phyloP scores from a whole-genome alignment of 495 filamentous ascomycete genomes.

The Podospora pseudocomata region DNA sequence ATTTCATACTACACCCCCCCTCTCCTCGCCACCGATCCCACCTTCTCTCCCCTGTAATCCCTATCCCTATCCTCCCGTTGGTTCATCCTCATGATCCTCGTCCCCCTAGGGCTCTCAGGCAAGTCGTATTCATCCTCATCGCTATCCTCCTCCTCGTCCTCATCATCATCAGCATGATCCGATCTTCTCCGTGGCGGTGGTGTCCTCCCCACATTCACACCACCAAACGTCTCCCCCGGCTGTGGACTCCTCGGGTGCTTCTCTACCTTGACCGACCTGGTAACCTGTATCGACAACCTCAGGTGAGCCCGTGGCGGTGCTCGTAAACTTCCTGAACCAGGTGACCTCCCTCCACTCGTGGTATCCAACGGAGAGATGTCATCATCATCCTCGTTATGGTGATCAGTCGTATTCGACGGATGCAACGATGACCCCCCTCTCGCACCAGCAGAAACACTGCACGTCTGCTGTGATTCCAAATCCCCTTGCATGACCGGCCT shows the following conservation, averaged over 20 bases:
- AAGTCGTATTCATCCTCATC: not conserved
- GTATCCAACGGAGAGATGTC: not conserved
- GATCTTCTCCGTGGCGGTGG: not conserved
- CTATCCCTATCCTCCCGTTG: not conserved
- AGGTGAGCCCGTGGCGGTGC: conserved; percentile 28
- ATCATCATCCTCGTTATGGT: not conserved
- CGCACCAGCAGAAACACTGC: conserved; percentile 12
- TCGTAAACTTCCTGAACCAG: conserved; percentile 6
- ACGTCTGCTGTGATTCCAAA: not conserved
- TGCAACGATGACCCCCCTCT: not conserved
- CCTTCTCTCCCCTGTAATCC: not conserved
- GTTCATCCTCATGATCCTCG: not conserved
- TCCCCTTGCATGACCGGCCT: not conserved
- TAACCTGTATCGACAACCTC: conserved; percentile 22
- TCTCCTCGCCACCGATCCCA: not conserved
- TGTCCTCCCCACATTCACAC: conserved; percentile 8
- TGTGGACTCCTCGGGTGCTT: conserved; percentile 12
- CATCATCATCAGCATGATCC: not conserved
- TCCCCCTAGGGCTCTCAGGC: not conserved
- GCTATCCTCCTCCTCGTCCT: not conserved
- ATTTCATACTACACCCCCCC: not conserved
- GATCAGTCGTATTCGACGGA: not conserved
- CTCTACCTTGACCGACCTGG: conserved; percentile 18
- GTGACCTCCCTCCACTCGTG: not conserved
- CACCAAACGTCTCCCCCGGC: not conserved